These are phyloP conservation scores for Suhomyces yuchorum DNA, from an alignment of 1,139 yeast genomes.

Conservation along the genomic window DNA sequence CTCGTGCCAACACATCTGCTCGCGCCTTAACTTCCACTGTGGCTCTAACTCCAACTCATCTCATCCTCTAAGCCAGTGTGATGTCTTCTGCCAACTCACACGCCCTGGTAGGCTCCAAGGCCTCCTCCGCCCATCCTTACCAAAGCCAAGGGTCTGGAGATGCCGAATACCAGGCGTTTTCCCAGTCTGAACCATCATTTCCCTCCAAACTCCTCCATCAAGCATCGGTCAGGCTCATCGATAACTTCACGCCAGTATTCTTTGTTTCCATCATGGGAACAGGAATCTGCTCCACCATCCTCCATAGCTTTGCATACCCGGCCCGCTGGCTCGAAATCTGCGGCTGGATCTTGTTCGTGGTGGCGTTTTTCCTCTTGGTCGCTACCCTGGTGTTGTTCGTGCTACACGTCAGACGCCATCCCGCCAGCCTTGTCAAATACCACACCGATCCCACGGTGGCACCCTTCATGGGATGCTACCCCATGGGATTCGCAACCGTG, in stretches of 20 bases:
- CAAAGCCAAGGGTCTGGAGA: neutral
- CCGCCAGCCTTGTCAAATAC: slow-evolving; percentile 34
- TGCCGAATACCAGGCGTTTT: neutral
- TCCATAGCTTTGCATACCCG: slow-evolving; percentile 66
- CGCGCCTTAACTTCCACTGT: neutral
- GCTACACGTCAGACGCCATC: slow-evolving; percentile 39
- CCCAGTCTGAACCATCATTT: neutral
- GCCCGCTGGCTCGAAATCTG: slow-evolving; percentile 60
- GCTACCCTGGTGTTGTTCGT: slow-evolving; percentile 40
- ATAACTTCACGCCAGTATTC: slow-evolving; percentile 56
- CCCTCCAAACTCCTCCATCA: neutral
- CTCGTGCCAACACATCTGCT: neutral
- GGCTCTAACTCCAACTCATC: neutral
- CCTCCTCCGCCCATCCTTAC: neutral
- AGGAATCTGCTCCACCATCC: slow-evolving; percentile 65
- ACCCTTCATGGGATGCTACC: slow-evolving; percentile 71
- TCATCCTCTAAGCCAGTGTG: neutral
- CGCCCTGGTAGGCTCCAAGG: slow-evolving; percentile 1
- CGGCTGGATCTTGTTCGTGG: slow-evolving; percentile 57
- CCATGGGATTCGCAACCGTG: slow-evolving; percentile 76
- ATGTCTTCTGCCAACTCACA: neutral
- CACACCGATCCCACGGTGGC: slow-evolving; percentile 51
- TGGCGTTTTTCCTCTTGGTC: slow-evolving; percentile 53
- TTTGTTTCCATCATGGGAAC: slow-evolving; percentile 84
- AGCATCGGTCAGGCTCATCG: slow-evolving; percentile 18